Percentiles rank a stretch among this genome's conserved stretches.
Evolutionary conservation across 148 eudicot genomes (phyloP).

Genomic region (Camellia japonica): DNA sequence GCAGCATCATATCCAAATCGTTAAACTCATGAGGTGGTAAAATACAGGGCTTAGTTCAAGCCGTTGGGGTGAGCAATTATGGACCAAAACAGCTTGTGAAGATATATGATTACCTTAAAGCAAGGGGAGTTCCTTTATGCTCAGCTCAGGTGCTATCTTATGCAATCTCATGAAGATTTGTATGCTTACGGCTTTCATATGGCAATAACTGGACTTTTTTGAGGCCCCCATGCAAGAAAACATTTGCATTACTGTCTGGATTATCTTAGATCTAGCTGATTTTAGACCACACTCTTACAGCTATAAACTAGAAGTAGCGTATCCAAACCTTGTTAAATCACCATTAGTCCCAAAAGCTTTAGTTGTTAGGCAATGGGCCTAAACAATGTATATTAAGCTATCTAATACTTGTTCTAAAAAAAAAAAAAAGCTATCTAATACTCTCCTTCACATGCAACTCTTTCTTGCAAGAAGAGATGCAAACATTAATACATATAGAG

Average conservation of each 20-base stretch:
- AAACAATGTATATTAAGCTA: too few species aligned
- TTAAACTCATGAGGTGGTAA: background rate
- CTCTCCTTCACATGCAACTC: too few species aligned
- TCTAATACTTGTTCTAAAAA: too few species aligned
- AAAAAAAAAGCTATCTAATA: too few species aligned
- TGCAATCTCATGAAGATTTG: background rate
- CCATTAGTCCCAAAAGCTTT: too few species aligned
- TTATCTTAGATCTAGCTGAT: background rate
- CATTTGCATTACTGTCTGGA: background rate
- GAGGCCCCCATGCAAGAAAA: background rate
- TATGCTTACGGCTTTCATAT: background rate
- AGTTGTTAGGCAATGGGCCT: too few species aligned
- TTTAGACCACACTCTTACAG: background rate
- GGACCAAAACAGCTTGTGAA: constrained; percentile 92
- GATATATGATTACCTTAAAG: constrained; percentile 68
- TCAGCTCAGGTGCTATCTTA: constrained; percentile 76
- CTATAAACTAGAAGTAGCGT: background rate
- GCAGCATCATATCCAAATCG: background rate
- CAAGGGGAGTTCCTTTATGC: constrained; percentile 80
- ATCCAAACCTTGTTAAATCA: too few species aligned
- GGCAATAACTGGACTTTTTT: background rate
- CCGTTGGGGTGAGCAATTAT: constrained; percentile 95
- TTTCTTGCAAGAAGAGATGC: too few species aligned
- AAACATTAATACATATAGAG: too few species aligned
- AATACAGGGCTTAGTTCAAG: constrained; percentile 87